Evolutionary conservation across 2,329 filamentous ascomycete genomes (phyloP).

Genomic region (Aspergillus sp.): DNA sequence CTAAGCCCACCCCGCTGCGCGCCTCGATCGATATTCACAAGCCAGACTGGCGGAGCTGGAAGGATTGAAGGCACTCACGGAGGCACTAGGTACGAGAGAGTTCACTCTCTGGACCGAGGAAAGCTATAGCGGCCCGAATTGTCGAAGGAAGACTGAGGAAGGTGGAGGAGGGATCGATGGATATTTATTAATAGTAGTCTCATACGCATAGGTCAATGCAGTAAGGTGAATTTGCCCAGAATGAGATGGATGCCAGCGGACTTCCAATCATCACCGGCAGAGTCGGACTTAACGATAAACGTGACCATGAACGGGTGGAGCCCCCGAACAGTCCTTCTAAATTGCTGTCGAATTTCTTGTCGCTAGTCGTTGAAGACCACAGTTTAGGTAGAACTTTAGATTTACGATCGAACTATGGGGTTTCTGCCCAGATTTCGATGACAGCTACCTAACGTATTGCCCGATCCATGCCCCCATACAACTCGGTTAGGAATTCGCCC

Average conservation of each 20-base stretch:
- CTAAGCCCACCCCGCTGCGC: slow-evolving; percentile 18
- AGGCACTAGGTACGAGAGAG: background rate
- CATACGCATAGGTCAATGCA: slow-evolving; percentile 3
- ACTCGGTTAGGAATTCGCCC: background rate
- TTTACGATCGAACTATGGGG: background rate
- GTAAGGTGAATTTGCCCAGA: slow-evolving; percentile 2
- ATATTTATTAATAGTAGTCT: slow-evolving; percentile 18
- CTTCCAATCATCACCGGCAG: slow-evolving; percentile 7
- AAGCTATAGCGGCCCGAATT: slow-evolving; percentile 5
- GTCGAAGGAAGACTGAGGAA: background rate
- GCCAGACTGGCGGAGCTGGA: background rate
- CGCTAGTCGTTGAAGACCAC: background rate
- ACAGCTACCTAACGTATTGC: slow-evolving; percentile 1
- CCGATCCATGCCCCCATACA: background rate
- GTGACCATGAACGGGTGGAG: slow-evolving; percentile 14
- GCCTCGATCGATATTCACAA: slow-evolving; percentile 11
- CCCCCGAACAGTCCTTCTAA: background rate
- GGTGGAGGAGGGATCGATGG: slow-evolving; percentile 12
- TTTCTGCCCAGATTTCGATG: background rate
- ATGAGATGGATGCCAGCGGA: background rate
- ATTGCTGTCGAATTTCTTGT: background rate
- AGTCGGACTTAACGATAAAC: slow-evolving; percentile 8
- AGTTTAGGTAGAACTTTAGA: background rate
- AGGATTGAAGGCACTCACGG: slow-evolving; percentile 17
- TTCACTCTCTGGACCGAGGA: background rate